These are phyloP conservation scores for Diophrys sp. DNA, from an alignment of 73 alveolate species.

Conservation along the genomic window DNA sequence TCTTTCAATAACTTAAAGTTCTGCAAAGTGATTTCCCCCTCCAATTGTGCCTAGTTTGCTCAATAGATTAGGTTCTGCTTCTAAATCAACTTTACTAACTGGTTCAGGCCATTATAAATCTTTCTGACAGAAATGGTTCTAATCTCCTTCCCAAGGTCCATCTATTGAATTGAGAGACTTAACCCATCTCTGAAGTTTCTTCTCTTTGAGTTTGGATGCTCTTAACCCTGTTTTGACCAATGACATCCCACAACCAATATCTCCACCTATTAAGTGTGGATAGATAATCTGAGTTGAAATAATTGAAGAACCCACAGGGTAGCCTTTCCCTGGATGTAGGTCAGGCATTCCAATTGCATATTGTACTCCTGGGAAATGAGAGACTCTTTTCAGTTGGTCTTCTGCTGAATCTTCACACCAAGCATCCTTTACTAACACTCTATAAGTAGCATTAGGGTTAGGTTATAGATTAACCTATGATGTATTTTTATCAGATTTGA, in stretches of 20 bases:
- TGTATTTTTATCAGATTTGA: too few relatives aligned
- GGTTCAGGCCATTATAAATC: constrained; percentile 15
- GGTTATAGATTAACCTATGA: background rate
- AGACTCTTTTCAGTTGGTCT: constrained; percentile 26
- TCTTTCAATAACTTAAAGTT: constrained; percentile 30
- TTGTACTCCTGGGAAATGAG: constrained; percentile 17
- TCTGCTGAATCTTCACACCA: constrained; percentile 49
- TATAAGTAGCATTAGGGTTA: constrained; percentile 9
- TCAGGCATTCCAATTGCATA: constrained; percentile 65
- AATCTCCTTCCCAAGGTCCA: constrained; percentile 37
- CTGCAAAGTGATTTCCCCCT: constrained; percentile 66
- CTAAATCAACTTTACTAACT: background rate
- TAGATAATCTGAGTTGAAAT: constrained; percentile 23
- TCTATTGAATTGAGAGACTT: constrained; percentile 30
- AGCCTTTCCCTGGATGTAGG: constrained; percentile 67
- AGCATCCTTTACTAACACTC: constrained; percentile 32
- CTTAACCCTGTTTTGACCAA: constrained; percentile 41
- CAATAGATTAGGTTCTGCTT: constrained; percentile 5
- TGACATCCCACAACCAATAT: constrained; percentile 66
- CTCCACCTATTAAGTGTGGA: constrained; percentile 52
- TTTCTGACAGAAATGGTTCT: constrained; percentile 2
- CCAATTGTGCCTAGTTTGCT: constrained; percentile 58
- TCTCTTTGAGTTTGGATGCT: constrained; percentile 14
- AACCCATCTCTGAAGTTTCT: constrained; percentile 26
- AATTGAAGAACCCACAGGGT: constrained; percentile 46